Conservation (phyloP, 2,329 filamentous ascomycete species). For the Colletotrichum tropicicola region DNA sequence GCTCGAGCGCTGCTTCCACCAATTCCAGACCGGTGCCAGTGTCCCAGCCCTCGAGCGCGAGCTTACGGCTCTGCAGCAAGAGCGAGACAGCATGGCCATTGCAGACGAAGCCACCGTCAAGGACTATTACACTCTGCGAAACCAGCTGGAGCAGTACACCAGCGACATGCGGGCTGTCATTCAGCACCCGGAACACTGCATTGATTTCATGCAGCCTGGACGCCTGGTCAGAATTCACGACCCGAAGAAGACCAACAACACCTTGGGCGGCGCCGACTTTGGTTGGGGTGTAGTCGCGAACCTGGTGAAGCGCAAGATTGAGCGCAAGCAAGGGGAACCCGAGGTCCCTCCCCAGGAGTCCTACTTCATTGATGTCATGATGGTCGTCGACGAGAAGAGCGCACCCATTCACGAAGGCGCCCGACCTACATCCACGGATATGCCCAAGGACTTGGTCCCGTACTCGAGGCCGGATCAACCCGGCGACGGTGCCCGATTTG, state of each 20-base stretch:
- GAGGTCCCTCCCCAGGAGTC: constrained; percentile 79
- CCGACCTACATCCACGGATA: constrained; percentile 50
- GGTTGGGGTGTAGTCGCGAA: constrained; percentile 94
- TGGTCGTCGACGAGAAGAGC: constrained; percentile 65
- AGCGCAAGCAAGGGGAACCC: constrained; percentile 72
- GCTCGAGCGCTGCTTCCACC: constrained; percentile 97
- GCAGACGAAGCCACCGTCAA: constrained; percentile 88
- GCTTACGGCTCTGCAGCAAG: constrained; percentile 78
- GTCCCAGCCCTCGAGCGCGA: constrained; percentile 87
- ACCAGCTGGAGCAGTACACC: constrained; percentile 83
- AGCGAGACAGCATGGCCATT: constrained; percentile 78
- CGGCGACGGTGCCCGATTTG: constrained; percentile 65
- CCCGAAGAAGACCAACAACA: constrained; percentile 53
- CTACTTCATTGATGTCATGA: constrained; percentile 83
- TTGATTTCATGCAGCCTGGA: constrained; percentile 87
- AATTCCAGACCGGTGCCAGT: constrained; percentile 95
- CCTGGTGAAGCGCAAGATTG: constrained; percentile 69
- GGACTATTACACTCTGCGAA: constrained; percentile 91
- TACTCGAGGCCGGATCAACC: constrained; percentile 68
- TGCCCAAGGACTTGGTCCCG: constrained; percentile 72
- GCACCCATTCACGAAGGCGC: constrained; percentile 50
- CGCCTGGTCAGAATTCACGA: constrained; percentile 88
- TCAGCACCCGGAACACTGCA: constrained; percentile 87
- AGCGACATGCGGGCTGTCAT: constrained; percentile 93
- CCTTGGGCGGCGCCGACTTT: constrained; percentile 74